These are phyloP conservation scores for Voacanga thouarsii DNA, from an alignment of 257 asterid genomes.

Conservation along the genomic window DNA sequence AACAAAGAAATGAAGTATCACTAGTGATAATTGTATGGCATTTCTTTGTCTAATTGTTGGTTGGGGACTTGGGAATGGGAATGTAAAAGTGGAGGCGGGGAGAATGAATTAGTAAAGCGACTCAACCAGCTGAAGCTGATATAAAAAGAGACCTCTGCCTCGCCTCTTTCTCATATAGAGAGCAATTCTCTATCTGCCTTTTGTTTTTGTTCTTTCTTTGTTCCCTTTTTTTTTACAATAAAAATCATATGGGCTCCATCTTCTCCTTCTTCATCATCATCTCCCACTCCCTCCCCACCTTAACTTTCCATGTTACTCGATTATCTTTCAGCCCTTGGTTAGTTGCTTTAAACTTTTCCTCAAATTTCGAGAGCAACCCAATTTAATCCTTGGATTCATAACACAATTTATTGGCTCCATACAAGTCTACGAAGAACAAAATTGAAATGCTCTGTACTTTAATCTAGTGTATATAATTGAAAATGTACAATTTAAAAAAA, in stretches of 20 bases:
- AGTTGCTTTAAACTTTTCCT: not conserved
- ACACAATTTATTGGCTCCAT: not conserved
- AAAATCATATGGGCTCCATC: conserved; percentile 21
- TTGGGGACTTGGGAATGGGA: not conserved
- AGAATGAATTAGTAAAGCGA: conserved; percentile 17
- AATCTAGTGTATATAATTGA: too few species aligned
- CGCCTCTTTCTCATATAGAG: not conserved
- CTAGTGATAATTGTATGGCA: conserved; percentile 5
- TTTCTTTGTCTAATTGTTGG: conserved; percentile 12
- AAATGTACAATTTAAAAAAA: too few species aligned
- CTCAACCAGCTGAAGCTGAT: not conserved
- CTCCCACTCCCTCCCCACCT: conserved; percentile 4
- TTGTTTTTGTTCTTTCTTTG: conserved; percentile 34
- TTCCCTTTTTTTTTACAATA: not conserved
- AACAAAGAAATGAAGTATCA: not conserved
- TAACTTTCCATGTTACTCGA: not conserved
- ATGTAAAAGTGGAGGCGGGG: not conserved
- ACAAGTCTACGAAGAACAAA: not conserved
- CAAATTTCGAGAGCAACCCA: not conserved
- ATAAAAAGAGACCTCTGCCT: conserved; percentile 12
- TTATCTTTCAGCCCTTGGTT: not conserved
- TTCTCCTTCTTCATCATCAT: not conserved
- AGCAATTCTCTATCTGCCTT: conserved; percentile 24
- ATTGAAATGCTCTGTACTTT: not conserved
- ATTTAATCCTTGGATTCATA: not conserved